These are phyloP conservation scores for Calonectria multiphialidica DNA, from an alignment of 2,329 filamentous ascomycete genomes.

Conservation along the genomic window DNA sequence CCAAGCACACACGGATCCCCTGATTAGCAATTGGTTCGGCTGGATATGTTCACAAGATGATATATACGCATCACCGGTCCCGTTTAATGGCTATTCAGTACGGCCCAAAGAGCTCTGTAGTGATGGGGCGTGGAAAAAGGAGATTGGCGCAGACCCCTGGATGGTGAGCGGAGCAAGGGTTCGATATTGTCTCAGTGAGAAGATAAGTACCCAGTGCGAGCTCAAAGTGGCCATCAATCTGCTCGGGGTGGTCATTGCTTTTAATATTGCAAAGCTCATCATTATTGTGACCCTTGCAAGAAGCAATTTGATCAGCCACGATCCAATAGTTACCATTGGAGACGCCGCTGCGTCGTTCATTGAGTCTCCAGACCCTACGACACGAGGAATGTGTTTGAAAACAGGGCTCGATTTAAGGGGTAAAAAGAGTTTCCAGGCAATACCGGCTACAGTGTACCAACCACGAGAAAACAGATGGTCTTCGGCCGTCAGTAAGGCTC, in stretches of 20 bases:
- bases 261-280: background rate
- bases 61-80: background rate
- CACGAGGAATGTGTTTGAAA: background rate
- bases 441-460: background rate
- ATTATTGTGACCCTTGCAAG: background rate
- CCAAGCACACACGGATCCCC: background rate
- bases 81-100: background rate
- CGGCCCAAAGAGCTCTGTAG: background rate
- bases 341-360: background rate
- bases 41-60: background rate
- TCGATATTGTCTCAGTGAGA: slow-evolving; percentile 1
- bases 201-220: background rate
- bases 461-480: background rate
- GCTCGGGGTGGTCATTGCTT: background rate
- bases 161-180: background rate
- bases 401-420: background rate
- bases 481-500: background rate
- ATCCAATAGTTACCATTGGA: background rate
- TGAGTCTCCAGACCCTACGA: background rate
- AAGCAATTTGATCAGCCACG: background rate
- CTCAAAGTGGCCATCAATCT: background rate
- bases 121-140: background rate
- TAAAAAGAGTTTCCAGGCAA: background rate
- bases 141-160: background rate
- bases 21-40: background rate